Evolutionary conservation across 176 grass and related monocot genomes (phyloP).

Genomic region (Oryza nivara): DNA sequence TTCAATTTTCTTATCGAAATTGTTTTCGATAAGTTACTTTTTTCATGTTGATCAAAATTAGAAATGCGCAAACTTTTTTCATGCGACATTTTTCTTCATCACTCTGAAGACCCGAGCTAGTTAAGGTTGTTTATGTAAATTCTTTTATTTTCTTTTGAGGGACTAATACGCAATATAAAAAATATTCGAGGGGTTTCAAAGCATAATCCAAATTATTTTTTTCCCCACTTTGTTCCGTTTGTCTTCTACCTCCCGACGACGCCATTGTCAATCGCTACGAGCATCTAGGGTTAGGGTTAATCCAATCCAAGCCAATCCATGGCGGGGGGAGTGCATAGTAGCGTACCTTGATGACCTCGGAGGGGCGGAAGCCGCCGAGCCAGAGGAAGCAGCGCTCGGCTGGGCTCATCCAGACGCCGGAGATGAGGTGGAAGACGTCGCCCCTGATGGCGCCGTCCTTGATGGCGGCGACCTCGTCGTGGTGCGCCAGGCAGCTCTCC

Average conservation of each 20-base stretch:
- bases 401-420: conserved; percentile 89
- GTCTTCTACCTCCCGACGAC: background rate
- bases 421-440: conserved; percentile 98
- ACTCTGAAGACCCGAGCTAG: too few species aligned
- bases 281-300: conserved; percentile 34
- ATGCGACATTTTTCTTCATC: too few species aligned
- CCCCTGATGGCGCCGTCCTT: conserved; percentile 70
- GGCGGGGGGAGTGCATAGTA: too few species aligned
- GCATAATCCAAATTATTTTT: background rate
- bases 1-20: background rate
- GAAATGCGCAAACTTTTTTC: background rate
- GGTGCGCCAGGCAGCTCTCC: conserved; percentile 77
- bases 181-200: background rate
- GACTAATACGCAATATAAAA: background rate
- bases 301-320: background rate
- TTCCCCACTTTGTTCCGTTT: background rate
- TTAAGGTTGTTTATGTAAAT: background rate
- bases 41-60: background rate
- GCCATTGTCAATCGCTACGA: background rate
- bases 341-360: conserved; percentile 90
- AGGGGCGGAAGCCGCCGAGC: conserved; percentile 95
- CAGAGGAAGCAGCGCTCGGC: conserved; percentile 99
- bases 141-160: background rate
- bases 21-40: background rate
- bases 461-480: conserved; percentile 78